Percentiles rank a stretch among this genome's conserved stretches.
Conservation (phyloP, 1,284 basidiomycete genomes). For the Cryptococcus amylolentus region DNA sequence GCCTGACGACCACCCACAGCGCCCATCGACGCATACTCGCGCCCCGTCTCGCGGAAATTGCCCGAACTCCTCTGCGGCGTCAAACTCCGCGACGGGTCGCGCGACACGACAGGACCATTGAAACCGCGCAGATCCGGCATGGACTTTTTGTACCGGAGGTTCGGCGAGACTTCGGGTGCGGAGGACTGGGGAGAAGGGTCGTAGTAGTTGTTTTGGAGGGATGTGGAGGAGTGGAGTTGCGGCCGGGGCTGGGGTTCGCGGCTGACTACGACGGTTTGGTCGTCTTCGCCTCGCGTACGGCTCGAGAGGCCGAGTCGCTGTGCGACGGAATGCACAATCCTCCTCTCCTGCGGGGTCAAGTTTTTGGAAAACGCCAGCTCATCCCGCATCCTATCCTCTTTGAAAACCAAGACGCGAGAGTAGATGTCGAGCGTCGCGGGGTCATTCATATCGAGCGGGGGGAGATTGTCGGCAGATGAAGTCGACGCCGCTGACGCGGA, state of each 20-base stretch:
- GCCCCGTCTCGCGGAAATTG: constrained; percentile 72
- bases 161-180: constrained; percentile 52
- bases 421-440: constrained; percentile 94
- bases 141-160: constrained; percentile 84
- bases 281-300: constrained; percentile 87
- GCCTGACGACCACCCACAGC: constrained; percentile 15
- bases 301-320: constrained; percentile 94
- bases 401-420: constrained; percentile 93
- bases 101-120: constrained; percentile 62
- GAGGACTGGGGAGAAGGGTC: constrained; percentile 50
- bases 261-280: constrained; percentile 88
- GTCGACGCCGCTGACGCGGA: constrained; percentile 45
- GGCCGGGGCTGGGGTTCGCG: constrained; percentile 35
- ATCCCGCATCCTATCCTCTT: constrained; percentile 95
- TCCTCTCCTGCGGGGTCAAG: constrained; percentile 76
- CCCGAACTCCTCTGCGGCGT: constrained; percentile 79
- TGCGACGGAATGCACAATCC: constrained; percentile 92
- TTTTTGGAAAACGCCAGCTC: constrained; percentile 91
- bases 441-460: constrained; percentile 86
- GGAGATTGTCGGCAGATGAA: constrained; percentile 25
- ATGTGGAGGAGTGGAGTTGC: constrained; percentile 49
- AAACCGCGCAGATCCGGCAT: constrained; percentile 65
- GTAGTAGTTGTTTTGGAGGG: constrained; percentile 52
- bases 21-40: constrained; percentile 43
- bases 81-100: constrained; percentile 73